Evolutionary conservation across 352 stramenopile species (phyloP).

Genomic region (Phytophthora uliginosa): DNA sequence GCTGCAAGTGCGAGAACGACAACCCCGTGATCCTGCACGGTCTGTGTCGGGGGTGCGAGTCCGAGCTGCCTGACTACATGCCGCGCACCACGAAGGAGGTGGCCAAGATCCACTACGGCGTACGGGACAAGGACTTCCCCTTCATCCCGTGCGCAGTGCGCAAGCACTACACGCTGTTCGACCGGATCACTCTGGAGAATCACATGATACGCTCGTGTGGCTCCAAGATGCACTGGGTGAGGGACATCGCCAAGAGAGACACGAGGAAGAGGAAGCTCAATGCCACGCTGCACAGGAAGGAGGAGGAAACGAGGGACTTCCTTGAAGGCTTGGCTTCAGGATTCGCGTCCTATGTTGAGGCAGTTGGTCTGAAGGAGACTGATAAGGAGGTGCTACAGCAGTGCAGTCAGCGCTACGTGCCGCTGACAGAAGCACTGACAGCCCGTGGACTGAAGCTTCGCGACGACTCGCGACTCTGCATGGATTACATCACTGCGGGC

Average conservation of each 20-base stretch:
- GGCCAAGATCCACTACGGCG: conserved; percentile 22
- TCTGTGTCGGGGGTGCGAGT: conserved; percentile 22
- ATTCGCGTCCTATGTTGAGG: conserved; percentile 13
- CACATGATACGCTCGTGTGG: conserved; percentile 29
- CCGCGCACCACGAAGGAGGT: conserved; percentile 24
- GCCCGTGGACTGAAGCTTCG: conserved; percentile 15
- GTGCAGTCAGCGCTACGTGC: conserved; percentile 10
- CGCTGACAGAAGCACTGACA: conserved; percentile 6
- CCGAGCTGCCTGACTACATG: conserved; percentile 15
- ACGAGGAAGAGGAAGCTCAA: conserved; percentile 10
- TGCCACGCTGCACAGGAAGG: conserved; percentile 16
- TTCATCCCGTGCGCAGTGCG: conserved; percentile 8
- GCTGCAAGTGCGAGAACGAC: conserved; percentile 42
- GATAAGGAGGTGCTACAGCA: conserved; percentile 7
- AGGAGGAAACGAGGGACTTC: conserved; percentile 12
- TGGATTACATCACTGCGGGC: conserved; percentile 1
- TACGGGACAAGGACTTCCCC: conserved; percentile 17
- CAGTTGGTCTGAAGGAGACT: not conserved
- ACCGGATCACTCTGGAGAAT: conserved; percentile 21
- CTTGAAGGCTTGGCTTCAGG: conserved; percentile 8
- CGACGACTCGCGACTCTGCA: conserved; percentile 20
- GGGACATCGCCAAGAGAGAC: conserved; percentile 16
- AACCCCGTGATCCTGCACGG: conserved; percentile 23
- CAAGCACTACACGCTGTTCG: conserved; percentile 28
- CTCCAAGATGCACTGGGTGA: conserved; percentile 30